These are phyloP conservation scores for Ogataea ramenticola DNA, from an alignment of 805 yeast genomes.

Conservation along the genomic window DNA sequence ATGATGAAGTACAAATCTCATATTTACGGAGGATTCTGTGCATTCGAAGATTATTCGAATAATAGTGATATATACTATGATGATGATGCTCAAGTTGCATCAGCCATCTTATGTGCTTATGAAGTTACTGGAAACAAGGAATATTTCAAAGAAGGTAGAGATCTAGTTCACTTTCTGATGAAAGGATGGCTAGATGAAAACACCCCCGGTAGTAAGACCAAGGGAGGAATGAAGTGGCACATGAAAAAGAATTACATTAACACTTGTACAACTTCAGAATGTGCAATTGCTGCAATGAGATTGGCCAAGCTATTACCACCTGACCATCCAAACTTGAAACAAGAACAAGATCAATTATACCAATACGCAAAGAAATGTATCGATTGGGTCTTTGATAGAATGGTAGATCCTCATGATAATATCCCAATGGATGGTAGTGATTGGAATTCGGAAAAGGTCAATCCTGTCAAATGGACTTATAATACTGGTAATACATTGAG, in stretches of 20 bases:
- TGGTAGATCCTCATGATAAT: constrained; percentile 48
- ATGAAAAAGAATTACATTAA: constrained; percentile 49
- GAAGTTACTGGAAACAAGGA: constrained; percentile 55
- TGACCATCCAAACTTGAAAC: neutral
- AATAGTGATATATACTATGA: constrained; percentile 63
- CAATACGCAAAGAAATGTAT: constrained; percentile 54
- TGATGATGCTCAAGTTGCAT: constrained; percentile 70
- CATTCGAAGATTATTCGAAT: constrained; percentile 44
- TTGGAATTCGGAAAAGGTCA: constrained; percentile 33
- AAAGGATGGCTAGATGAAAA: constrained; percentile 49
- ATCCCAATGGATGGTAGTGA: constrained; percentile 57
- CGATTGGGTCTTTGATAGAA: constrained; percentile 46
- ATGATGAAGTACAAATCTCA: constrained; percentile 46
- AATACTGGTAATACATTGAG: constrained; percentile 62
- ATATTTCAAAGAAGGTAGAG: constrained; percentile 49
- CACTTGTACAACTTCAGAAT: constrained; percentile 63
- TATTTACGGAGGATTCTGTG: constrained; percentile 51
- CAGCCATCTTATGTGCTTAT: constrained; percentile 57
- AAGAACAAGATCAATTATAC: constrained; percentile 37
- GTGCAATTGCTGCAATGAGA: constrained; percentile 54
- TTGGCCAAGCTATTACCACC: constrained; percentile 45
- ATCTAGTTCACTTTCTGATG: constrained; percentile 53
- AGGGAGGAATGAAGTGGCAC: constrained; percentile 69
- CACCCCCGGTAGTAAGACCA: constrained; percentile 28
- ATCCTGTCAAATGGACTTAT: constrained; percentile 56